Evolutionary conservation across 2,329 filamentous ascomycete genomes (phyloP).

Genomic region (Fusarium devonianum): DNA sequence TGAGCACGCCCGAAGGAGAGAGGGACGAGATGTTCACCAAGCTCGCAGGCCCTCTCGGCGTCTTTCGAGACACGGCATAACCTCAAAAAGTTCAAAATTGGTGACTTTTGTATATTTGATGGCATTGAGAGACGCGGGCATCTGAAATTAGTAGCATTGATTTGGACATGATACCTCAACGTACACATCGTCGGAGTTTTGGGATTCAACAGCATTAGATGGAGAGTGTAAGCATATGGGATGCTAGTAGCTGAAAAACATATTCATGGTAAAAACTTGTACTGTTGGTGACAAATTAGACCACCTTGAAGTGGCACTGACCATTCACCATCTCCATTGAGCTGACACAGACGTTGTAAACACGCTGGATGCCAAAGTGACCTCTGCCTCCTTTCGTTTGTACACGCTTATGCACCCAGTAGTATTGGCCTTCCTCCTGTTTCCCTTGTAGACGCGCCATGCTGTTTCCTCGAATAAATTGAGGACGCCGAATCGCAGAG

Average conservation of each 20-base stretch:
- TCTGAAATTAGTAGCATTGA: constrained; percentile 20
- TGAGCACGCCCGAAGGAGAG: constrained; percentile 82
- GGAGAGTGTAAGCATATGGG: constrained; percentile 4
- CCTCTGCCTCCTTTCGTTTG: constrained; percentile 23
- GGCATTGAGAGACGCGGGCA: constrained; percentile 8
- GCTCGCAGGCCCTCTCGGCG: constrained; percentile 63
- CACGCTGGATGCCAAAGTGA: constrained; percentile 33
- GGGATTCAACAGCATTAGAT: constrained; percentile 42
- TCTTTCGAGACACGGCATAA: constrained; percentile 53
- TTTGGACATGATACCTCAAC: constrained; percentile 45
- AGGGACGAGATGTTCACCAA: constrained; percentile 91
- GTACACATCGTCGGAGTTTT: constrained; percentile 46
- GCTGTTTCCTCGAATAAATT: not conserved
- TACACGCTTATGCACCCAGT: constrained; percentile 32
- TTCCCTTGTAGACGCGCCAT: constrained; percentile 10
- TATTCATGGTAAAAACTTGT: constrained; percentile 21
- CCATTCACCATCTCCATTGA: constrained; percentile 19
- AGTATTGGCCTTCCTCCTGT: constrained; percentile 20
- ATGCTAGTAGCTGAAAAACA: constrained; percentile 22
- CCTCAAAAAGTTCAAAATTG: not conserved
- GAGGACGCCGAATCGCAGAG: not conserved
- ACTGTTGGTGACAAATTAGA: constrained; percentile 21
- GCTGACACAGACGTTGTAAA: constrained; percentile 18
- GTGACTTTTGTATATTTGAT: not conserved
- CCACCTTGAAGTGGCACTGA: constrained; percentile 3